Conservation (phyloP, 2,329 filamentous ascomycete genomes). For the Ilyonectria destructans region DNA sequence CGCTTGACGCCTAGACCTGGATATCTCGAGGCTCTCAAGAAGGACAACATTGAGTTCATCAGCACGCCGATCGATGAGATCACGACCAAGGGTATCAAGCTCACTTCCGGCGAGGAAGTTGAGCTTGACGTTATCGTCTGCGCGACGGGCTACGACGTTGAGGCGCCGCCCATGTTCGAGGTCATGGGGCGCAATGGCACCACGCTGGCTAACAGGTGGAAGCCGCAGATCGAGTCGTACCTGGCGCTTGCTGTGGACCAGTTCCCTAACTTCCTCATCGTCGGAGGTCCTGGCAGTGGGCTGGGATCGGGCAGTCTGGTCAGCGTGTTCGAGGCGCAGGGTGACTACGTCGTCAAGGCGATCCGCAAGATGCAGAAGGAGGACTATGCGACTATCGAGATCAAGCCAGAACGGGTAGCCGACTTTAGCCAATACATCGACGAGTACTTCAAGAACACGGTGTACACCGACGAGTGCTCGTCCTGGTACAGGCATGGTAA, state of each 20-base stretch:
- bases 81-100: conserved; percentile 4
- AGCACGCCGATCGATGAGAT: background rate
- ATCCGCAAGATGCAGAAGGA: conserved; percentile 47
- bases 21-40: conserved; percentile 31
- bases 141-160: conserved; percentile 31
- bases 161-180: conserved; percentile 48
- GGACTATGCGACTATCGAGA: conserved; percentile 36
- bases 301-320: conserved; percentile 65
- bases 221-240: conserved; percentile 59
- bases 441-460: conserved; percentile 37
- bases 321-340: conserved; percentile 64
- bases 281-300: conserved; percentile 65
- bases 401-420: conserved; percentile 14
- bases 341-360: conserved; percentile 47
- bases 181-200: conserved; percentile 58
- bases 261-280: conserved; percentile 67
- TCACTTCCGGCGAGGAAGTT: conserved; percentile 15
- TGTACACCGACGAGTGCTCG: conserved; percentile 33
- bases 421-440: conserved; percentile 34
- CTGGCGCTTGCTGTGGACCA: conserved; percentile 62
- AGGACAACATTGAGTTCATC: conserved; percentile 29
- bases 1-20: conserved; percentile 31
- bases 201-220: conserved; percentile 59
- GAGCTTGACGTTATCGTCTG: conserved; percentile 31
- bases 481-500: conserved; percentile 29